A percentile compares a stretch with the other conserved stretches of the same genome.
These are phyloP conservation scores for Penicillium malachiteum DNA, from an alignment of 495 filamentous ascomycete genomes.

Conservation along the genomic window DNA sequence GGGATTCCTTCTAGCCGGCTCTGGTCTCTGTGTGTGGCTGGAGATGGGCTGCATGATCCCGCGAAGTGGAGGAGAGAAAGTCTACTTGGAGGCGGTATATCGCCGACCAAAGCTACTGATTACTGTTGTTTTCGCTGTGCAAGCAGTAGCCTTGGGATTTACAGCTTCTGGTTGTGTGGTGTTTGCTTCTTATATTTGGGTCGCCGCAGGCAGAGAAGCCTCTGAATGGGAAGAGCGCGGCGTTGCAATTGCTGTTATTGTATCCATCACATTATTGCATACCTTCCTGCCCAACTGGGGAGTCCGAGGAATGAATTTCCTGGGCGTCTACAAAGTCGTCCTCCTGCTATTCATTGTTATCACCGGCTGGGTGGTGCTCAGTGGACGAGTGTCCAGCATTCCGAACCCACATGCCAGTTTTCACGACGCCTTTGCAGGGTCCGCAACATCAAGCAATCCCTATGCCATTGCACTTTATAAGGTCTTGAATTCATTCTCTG, in stretches of 20 bases:
- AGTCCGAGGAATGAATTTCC: constrained; percentile 35
- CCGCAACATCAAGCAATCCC: constrained; percentile 31
- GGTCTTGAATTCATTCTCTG: constrained; percentile 66
- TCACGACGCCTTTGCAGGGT: constrained; percentile 29
- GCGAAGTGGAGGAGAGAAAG: constrained; percentile 64
- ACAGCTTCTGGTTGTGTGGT: constrained; percentile 43
- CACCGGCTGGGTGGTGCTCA: constrained; percentile 37
- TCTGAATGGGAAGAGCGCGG: constrained; percentile 33
- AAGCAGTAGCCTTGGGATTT: constrained; percentile 65
- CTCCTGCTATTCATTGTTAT: constrained; percentile 41
- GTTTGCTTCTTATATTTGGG: constrained; percentile 40
- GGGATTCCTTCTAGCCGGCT: constrained; percentile 56
- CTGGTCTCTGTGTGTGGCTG: constrained; percentile 58
- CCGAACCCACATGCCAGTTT: constrained; percentile 36
- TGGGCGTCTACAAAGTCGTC: constrained; percentile 38
- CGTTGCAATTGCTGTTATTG: constrained; percentile 31
- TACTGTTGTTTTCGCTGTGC: constrained; percentile 60
- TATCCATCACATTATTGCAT: constrained; percentile 30
- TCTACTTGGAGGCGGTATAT: constrained; percentile 73
- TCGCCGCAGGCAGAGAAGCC: constrained; percentile 25
- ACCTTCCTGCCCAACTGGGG: constrained; percentile 26
- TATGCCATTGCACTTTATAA: constrained; percentile 63
- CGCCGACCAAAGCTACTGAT: constrained; percentile 62
- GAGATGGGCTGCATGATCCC: constrained; percentile 71
- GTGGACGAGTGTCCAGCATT: constrained; percentile 26